phyloP scores from a whole-genome alignment of 495 filamentous ascomycete genomes.

The Podospora pseudocomata region DNA sequence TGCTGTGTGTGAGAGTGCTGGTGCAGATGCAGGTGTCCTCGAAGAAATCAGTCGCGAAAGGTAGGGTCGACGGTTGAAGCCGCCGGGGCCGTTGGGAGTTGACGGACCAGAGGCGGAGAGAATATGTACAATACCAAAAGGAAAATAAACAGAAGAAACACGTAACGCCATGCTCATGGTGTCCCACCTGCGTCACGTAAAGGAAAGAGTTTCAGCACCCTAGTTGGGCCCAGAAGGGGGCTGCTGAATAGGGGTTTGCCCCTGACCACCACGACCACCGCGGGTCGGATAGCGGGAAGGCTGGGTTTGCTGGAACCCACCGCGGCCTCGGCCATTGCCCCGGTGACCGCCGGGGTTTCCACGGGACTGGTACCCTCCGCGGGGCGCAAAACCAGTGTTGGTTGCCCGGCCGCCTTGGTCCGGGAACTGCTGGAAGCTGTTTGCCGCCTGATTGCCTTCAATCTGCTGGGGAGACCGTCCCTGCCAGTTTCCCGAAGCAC shows the following conservation, averaged over 20 bases:
- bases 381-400: conserved; percentile 21
- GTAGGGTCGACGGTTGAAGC: background rate
- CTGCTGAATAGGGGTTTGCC: conserved; percentile 30
- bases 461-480: background rate
- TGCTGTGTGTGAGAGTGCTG: background rate
- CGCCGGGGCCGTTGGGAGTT: conserved; percentile 4
- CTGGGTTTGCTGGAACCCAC: conserved; percentile 34
- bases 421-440: background rate
- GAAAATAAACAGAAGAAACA: conserved; percentile 15
- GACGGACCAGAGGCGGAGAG: conserved; percentile 15
- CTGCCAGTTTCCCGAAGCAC: conserved; percentile 28
- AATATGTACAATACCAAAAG: conserved; percentile 36
- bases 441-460: background rate
- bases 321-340: conserved; percentile 36
- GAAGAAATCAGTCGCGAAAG: background rate
- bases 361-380: conserved; percentile 38
- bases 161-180: conserved; percentile 21
- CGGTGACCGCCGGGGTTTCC: conserved; percentile 34
- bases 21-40: background rate
- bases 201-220: conserved; percentile 22
- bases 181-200: conserved; percentile 8
- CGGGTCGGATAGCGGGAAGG: conserved; percentile 41
- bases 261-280: conserved; percentile 41
- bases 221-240: conserved; percentile 23
- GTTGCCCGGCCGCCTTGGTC: background rate